These are phyloP conservation scores for Sordariomycetes sp. DNA, from an alignment of 2,329 filamentous ascomycete species.

Conservation along the genomic window DNA sequence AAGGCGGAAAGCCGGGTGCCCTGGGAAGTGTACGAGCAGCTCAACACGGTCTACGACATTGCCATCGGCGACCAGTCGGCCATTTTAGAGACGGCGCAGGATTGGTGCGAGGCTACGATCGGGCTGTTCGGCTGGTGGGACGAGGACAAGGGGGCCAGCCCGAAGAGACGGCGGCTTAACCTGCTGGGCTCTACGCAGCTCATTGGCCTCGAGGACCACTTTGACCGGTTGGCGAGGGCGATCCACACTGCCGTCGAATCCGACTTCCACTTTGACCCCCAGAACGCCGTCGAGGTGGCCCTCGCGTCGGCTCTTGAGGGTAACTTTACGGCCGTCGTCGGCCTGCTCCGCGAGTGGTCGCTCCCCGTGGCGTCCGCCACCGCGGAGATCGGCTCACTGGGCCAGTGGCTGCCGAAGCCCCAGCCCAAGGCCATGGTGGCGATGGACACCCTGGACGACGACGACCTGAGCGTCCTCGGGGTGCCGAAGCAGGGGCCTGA, in stretches of 20 bases:
- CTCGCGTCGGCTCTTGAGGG: slow-evolving; percentile 74
- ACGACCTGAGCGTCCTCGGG: slow-evolving; percentile 74
- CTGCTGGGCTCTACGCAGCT: slow-evolving; percentile 4
- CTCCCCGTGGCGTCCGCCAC: slow-evolving; percentile 65
- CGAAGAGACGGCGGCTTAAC: slow-evolving; percentile 17
- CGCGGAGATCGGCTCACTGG: slow-evolving; percentile 72
- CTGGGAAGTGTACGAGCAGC: slow-evolving; percentile 78
- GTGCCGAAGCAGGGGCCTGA: slow-evolving; percentile 45
- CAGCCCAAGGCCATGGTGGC: slow-evolving; percentile 37
- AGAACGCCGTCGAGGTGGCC: slow-evolving; percentile 66
- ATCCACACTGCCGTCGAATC: slow-evolving; percentile 57
- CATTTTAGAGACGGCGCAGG: slow-evolving; percentile 64
- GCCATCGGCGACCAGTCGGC: slow-evolving; percentile 63
- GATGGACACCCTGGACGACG: slow-evolving; percentile 54
- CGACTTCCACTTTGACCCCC: slow-evolving; percentile 64
- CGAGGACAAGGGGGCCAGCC: slow-evolving; percentile 62
- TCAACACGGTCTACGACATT: slow-evolving; percentile 70
- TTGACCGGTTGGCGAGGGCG: slow-evolving; percentile 56
- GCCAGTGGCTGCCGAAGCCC: slow-evolving; percentile 63
- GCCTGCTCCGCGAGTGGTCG: slow-evolving; percentile 67
- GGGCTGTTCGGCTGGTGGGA: slow-evolving; percentile 88
- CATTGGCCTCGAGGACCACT: slow-evolving; percentile 43
- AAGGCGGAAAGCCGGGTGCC: slow-evolving; percentile 79
- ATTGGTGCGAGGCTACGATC: slow-evolving; percentile 85
- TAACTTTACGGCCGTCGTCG: slow-evolving; percentile 63